Evolutionary conservation across 2,329 filamentous ascomycete genomes (phyloP).

Genomic region (Hysterium pulicare): DNA sequence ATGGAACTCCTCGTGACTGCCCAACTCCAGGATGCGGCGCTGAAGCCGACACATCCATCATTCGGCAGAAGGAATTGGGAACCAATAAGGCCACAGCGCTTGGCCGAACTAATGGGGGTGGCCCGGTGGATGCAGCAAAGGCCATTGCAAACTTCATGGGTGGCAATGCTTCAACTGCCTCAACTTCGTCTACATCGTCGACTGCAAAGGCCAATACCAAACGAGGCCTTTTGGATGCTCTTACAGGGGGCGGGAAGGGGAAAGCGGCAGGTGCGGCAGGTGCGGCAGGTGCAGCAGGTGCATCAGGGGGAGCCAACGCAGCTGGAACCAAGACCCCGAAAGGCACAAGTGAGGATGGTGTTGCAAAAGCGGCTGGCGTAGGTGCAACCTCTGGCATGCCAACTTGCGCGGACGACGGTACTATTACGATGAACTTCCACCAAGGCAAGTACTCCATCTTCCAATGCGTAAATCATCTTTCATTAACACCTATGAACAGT

Average conservation of each 20-base stretch:
- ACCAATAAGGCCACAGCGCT: slow-evolving; percentile 56
- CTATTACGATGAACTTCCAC: slow-evolving; percentile 62
- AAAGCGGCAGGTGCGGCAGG: slow-evolving; percentile 23
- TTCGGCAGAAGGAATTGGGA: slow-evolving; percentile 58
- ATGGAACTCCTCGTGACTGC: slow-evolving; percentile 67
- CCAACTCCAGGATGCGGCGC: slow-evolving; percentile 59
- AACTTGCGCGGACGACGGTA: slow-evolving; percentile 59
- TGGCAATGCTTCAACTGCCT: no score
- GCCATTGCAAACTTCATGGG: slow-evolving; percentile 63
- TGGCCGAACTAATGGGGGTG: slow-evolving; percentile 61
- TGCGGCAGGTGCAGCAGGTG: slow-evolving; percentile 17
- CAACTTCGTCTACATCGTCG: no score
- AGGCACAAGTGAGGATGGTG: slow-evolving; percentile 50
- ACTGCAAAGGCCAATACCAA: slow-evolving; percentile 17
- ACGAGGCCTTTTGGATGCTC: slow-evolving; percentile 30
- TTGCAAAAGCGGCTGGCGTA: slow-evolving; percentile 53
- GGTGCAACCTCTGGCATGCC: slow-evolving; percentile 57
- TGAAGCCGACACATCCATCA: slow-evolving; percentile 69
- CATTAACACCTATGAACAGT: slow-evolving; percentile 34
- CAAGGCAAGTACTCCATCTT: slow-evolving; percentile 43
- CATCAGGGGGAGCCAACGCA: slow-evolving; percentile 30
- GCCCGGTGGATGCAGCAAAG: slow-evolving; percentile 55
- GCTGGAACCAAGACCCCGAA: slow-evolving; percentile 48
- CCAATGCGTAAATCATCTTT: no score
- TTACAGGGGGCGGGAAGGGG: slow-evolving; percentile 38